phyloP scores from a whole-genome alignment of 768 basidiomycete genomes.

The Boletales sp. region DNA sequence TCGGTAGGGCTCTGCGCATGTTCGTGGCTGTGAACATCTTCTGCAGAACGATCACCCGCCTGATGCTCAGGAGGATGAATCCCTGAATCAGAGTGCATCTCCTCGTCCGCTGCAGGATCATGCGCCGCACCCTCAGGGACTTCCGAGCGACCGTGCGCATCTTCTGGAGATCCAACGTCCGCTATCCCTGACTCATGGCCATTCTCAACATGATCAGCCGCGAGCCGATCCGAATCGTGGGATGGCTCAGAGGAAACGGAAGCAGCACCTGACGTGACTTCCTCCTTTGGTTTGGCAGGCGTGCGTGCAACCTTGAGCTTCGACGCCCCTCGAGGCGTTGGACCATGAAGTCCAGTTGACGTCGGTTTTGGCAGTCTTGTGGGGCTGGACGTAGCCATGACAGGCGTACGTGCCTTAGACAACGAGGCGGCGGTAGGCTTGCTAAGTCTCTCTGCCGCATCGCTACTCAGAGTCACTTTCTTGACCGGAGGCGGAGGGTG shows the following conservation, averaged over 20 bases:
- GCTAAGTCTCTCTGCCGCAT: conserved; percentile 61
- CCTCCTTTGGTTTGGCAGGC: conserved; percentile 25
- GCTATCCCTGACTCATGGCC: conserved; percentile 20
- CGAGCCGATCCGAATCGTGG: conserved; percentile 16
- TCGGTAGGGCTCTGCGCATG: conserved; percentile 1
- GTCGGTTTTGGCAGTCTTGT: conserved; percentile 28
- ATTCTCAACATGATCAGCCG: conserved; percentile 22
- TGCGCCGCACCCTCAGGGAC: conserved; percentile 8
- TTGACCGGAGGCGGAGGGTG: conserved; percentile 46
- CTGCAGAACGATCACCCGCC: neutral
- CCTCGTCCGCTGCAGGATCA: conserved; percentile 7
- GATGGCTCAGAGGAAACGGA: conserved; percentile 25
- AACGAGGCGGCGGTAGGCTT: conserved; percentile 82
- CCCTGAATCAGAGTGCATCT: conserved; percentile 8
- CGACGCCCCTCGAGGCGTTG: conserved; percentile 28
- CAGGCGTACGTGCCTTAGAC: conserved; percentile 51
- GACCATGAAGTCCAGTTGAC: conserved; percentile 24
- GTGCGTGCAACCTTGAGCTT: conserved; percentile 25
- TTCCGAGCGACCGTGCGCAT: conserved; percentile 13
- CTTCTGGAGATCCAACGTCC: conserved; percentile 18
- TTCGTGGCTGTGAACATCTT: conserved; percentile 9
- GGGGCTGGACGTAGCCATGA: conserved; percentile 13
- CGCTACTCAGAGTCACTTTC: conserved; percentile 52
- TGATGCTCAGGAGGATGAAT: conserved; percentile 10
- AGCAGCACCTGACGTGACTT: conserved; percentile 12